phyloP scores from a whole-genome alignment of 75 land plant species.

The Pinus tabuliformis region DNA sequence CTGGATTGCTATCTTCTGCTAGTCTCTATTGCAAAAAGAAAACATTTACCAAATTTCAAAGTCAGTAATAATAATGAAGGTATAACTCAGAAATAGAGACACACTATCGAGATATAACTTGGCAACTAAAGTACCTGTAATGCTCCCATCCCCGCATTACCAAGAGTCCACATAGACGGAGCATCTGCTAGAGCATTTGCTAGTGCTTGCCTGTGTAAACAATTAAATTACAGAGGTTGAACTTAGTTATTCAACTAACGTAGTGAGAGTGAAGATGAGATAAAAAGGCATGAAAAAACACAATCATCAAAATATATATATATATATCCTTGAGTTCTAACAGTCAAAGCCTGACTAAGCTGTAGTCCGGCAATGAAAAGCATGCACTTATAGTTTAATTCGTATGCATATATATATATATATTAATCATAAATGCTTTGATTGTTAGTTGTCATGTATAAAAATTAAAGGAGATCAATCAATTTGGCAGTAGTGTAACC shows the following conservation, averaged over 20 bases:
- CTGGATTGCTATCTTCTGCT: slow-evolving; percentile 88
- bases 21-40: slow-evolving; percentile 55
- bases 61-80: not conserved
- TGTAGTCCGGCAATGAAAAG: too few species aligned
- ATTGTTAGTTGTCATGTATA: too few species aligned
- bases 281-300: not conserved
- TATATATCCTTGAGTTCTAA: too few species aligned
- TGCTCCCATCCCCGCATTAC: slow-evolving; percentile 99
- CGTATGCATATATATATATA: too few species aligned
- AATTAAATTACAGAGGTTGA: not conserved
- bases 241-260: not conserved
- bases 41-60: not conserved
- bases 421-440: too few species aligned
- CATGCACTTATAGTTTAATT: too few species aligned
- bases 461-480: too few species aligned
- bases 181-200: slow-evolving; percentile 97
- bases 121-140: slow-evolving; percentile 61
- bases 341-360: too few species aligned
- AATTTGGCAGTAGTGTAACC: too few species aligned
- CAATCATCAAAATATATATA: not conserved
- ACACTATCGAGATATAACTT: not conserved
- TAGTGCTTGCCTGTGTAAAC: slow-evolving; percentile 69
- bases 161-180: slow-evolving; percentile 98
- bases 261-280: not conserved
- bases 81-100: not conserved